A percentile compares a stretch with the other conserved stretches of the same genome.
phyloP scores from a whole-genome alignment of 208 protist genomes.

The Leishmania gerbilli region DNA sequence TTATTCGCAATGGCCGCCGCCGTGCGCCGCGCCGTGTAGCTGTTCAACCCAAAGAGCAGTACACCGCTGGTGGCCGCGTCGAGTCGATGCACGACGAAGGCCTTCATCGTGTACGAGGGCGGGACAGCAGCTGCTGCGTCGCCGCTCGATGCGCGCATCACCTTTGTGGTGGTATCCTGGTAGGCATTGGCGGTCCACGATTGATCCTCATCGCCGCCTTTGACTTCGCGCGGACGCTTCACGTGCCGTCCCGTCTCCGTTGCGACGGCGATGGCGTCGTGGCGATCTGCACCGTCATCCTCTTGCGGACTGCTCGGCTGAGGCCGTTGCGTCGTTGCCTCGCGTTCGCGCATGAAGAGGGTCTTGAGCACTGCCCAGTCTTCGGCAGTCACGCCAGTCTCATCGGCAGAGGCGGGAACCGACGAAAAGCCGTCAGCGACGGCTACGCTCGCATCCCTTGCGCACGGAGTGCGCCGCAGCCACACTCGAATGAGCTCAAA shows the following conservation, averaged over 20 bases:
- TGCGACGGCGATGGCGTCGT: not conserved
- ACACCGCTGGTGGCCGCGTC: slow-evolving; percentile 89
- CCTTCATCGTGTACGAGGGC: slow-evolving; percentile 23
- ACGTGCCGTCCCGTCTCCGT: not conserved
- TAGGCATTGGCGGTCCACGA: not conserved
- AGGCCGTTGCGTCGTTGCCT: not conserved
- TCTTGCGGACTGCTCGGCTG: not conserved
- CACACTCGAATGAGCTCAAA: slow-evolving; percentile 81
- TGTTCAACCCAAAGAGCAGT: slow-evolving; percentile 74
- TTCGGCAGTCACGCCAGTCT: slow-evolving; percentile 28
- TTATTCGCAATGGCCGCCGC: slow-evolving; percentile 56
- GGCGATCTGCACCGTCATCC: not conserved
- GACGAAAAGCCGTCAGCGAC: not conserved
- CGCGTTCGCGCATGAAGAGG: not conserved
- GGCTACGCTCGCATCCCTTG: not conserved
- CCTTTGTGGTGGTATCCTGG: not conserved
- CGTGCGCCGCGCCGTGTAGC: slow-evolving; percentile 40
- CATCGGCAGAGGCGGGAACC: not conserved
- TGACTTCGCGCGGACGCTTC: slow-evolving; percentile 4
- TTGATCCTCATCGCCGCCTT: not conserved
- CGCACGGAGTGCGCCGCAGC: slow-evolving; percentile 11
- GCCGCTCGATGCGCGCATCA: not conserved
- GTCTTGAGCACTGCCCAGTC: slow-evolving; percentile 43
- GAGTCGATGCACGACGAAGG: slow-evolving; percentile 83
- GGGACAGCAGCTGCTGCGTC: not conserved